Base-by-base conservation (phyloP, 805 yeast species). In the Wickerhamomyces canadensis region DNA sequence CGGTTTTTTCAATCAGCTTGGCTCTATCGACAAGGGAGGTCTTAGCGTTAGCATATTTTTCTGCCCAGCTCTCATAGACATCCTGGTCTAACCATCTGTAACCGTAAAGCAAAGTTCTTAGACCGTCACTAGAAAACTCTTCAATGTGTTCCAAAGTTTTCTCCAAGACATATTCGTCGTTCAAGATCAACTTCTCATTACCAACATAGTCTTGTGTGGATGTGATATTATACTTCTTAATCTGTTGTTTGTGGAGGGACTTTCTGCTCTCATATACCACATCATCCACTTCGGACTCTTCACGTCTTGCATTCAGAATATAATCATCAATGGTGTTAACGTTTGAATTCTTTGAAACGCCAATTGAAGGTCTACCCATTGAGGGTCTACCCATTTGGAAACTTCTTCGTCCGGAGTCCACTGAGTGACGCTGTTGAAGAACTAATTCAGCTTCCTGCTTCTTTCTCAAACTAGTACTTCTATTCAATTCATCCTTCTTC, bases 51-150 rank as follows among this genome's bases (percentile, higher is more conserved):
- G 74, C 72, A 52, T 84, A 93, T 14, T 76, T 70, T 17, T 55
- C 51, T 9, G 74, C 69, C 96, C 98, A 93, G 8, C 51, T 51
- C 5, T 68, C 67, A 56, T 84, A 91, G 31, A 74, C 82, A 0
- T 58, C 56, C 16, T 65, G 61, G 31, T 72, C 71, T 13, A 93
- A 48, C 80, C 91, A 84, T 49, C 74, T 77, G 62, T 76, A 87
- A 4, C 88, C 80, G 57, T 88, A 93, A 44, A 93, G 57, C 46
- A 93, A 70, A 0, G 99, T 93, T 54, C 99, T 74, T 40, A 93
- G 66, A 2, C 99, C 99, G 45, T 91, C 97, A 0, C 95, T 83
- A 0, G 97, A 88, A 60, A 89, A 93, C 42, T 86, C 94, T 49
- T 93, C 98, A 41, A 93, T 76, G 45, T 94, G 96, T 49, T 86